Evolutionary conservation across 495 filamentous ascomycete genomes (phyloP), one percentile per base, ranked within the genome.

Genomic region (Talaromyces wortmannii): DNA sequence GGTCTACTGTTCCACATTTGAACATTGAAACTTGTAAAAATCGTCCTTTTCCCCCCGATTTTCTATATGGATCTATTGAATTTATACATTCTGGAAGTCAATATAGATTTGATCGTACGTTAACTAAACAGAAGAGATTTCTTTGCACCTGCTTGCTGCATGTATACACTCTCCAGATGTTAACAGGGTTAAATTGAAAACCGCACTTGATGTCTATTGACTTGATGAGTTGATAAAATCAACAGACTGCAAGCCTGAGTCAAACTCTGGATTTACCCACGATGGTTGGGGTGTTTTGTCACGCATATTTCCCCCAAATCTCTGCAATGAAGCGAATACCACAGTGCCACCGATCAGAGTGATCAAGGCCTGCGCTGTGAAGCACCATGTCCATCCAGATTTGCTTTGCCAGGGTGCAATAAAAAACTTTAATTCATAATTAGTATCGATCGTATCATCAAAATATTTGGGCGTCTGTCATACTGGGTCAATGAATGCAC

Each of bases 301-400:
- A 29, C 72, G 55, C 60, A 72, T 61, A 40, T 31, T 53, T 6
- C 56, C 63, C 29, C 82, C 81, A 53, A 67, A 84, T 47, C 52
- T 55, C 50, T 84, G 80, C 48, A 84, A 45, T 11, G 46, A 44
- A 0, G 63, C 67, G 12, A 82, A 68, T 0, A 74, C 65, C 6
- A 74, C 61, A 10, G 75, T 63, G 29, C 70, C 72, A 4, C 74
- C 68, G 32, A 70, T 64, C 8, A 78, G 57, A 0, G 72, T 69
- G 12, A 84, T 74, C 45, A 83, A 64, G 2, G 72, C 81, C 55
- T 84, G 79, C 0, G 70, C 65, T 11, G 79, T 74, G 57, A 84
- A 84, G 0, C 77, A 82, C 78, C 79, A 81, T 5, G 78, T 83
- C 63, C 75, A 83, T 6, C 82, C 79, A 4, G 63, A 64, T 1